Evolutionary conservation across 148 eudicot genomes (phyloP), one percentile per base, ranked within the genome.

Genomic region (Rhododendron vialii): DNA sequence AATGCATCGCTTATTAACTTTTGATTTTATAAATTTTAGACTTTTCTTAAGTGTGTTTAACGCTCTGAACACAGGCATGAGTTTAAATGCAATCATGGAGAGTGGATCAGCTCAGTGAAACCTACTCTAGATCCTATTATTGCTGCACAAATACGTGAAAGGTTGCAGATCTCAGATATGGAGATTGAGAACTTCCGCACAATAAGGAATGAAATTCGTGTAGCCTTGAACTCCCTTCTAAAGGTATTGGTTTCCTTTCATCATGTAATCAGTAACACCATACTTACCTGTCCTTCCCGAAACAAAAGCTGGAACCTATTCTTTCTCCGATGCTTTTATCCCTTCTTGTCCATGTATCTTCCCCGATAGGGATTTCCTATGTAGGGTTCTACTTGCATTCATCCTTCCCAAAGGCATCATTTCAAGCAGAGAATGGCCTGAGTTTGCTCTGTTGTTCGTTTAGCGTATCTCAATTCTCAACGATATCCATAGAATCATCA

Each of bases 141-240:
- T 82, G 87, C 89, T 86, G 87, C 92, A 79, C 92, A 90, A 86
- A 55, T 94, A 38, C 73, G 35, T 24, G 90, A 89, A 84, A 88
- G 51, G 43, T 53, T 69, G 88, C 92, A 89, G 65, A 82, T 94
- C 69, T 85, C 86, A 78, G 93, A 94, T 43, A 76, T 59, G 57
- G 98, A 94, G 82, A 89, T 93, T 45, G 94, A 94, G 71, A 92
- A 90, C 88, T 91, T 90, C 84, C 91, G 87, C 61, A 83, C 74
- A 82, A 86, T 96, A 17, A 93, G 93, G 89, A 94, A 87, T 89
- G 98, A 96, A 89, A 88, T 94, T 90, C 96, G 98, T 75, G 84
- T 82, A 43, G 98, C 99, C 65, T 91, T 96, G 48, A 92, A 90
- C 87, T 81, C 87, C 71, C 94, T 96, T 89, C 86, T 96, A 88